phyloP scores from a whole-genome alignment of 495 filamentous ascomycete genomes.

The Neurospora sp. region DNA sequence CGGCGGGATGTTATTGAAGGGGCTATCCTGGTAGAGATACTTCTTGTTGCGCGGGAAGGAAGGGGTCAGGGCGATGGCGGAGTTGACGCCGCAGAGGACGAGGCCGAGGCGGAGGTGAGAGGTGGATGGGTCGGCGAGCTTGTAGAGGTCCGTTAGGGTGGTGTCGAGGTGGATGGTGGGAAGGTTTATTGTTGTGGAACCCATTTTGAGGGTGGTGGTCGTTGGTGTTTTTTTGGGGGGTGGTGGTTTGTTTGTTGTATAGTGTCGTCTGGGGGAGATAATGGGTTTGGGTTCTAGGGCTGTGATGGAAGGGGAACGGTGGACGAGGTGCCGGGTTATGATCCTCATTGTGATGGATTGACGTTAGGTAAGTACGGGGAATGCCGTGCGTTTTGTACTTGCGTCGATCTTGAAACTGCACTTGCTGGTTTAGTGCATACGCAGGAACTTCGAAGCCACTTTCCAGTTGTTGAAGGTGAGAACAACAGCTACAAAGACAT shows the following conservation, averaged over 20 bases:
- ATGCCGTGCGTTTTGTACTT: not conserved
- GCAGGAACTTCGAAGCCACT: not conserved
- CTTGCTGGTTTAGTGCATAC: not conserved
- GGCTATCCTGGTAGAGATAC: constrained; percentile 24
- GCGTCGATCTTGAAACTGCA: not conserved
- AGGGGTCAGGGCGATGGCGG: constrained; percentile 11
- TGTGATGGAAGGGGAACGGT: not conserved
- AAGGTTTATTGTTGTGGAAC: constrained; percentile 8
- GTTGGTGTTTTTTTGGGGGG: not conserved
- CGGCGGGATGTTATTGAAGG: constrained; percentile 34
- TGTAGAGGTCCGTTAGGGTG: constrained; percentile 24
- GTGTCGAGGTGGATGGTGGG: constrained; percentile 23
- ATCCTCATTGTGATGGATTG: not conserved
- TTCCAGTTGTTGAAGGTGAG: not conserved
- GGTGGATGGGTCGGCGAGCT: constrained; percentile 4
- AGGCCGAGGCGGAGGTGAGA: constrained; percentile 11
- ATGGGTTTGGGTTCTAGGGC: not conserved
- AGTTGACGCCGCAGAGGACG: constrained; percentile 18
- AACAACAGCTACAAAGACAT: not conserved
- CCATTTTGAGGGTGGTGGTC: constrained; percentile 5
- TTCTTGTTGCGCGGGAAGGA: constrained; percentile 23
- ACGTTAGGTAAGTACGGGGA: not conserved
- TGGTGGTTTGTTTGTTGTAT: not conserved
- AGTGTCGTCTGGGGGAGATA: not conserved
- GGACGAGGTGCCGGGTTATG: not conserved